Conservation (phyloP, 176 grass and related monocot species). For the Oryza officinalis region DNA sequence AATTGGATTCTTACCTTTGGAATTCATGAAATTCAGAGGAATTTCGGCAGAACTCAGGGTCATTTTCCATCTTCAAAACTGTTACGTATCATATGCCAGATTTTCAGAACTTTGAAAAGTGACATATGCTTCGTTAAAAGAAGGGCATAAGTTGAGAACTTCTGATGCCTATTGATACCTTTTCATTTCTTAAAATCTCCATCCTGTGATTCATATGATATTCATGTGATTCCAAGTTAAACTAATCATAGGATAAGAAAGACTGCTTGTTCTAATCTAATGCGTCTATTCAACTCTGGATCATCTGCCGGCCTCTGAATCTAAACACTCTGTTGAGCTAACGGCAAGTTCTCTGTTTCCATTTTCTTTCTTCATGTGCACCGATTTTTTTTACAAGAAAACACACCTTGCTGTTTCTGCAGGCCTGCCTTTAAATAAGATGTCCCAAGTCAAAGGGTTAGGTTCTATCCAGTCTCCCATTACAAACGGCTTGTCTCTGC, state of each 20-base stretch:
- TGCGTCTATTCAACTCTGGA: not conserved
- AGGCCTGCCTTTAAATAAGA: conserved; percentile 37
- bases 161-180: no score
- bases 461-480: conserved; percentile 31
- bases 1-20: not conserved
- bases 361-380: not conserved
- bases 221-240: not conserved
- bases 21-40: not conserved
- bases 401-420: not conserved
- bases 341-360: not conserved
- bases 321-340: not conserved
- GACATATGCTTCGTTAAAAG: no score
- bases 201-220: not conserved
- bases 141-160: no score
- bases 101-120: not conserved
- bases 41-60: not conserved
- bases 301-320: not conserved
- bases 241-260: not conserved
- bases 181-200: not conserved
- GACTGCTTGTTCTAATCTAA: not conserved
- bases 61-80: not conserved
- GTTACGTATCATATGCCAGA: not conserved
- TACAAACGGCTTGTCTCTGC: conserved; percentile 30
- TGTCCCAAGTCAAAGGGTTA: conserved; percentile 46
- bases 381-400: not conserved